Percentiles rank a stretch among this genome's conserved stretches.
phyloP scores from a whole-genome alignment of 768 basidiomycete genomes.

The Agaricus blazei region DNA sequence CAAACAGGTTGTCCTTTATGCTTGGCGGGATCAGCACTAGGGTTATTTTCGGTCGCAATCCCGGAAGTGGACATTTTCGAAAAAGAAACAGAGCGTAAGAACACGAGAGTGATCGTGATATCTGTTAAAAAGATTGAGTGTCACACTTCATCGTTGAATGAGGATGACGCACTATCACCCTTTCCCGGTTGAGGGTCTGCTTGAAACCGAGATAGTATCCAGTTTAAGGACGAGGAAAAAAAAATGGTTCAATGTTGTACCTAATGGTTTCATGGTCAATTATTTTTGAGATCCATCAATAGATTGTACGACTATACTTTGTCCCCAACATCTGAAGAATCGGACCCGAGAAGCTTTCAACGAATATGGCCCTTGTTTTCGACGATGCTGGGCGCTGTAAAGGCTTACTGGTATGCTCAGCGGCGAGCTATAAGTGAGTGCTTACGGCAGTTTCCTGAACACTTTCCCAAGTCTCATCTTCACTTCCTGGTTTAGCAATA shows the following conservation, averaged over 20 bases:
- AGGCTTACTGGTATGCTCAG: no score
- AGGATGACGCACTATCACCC: constrained; percentile 42
- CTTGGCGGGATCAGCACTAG: no score
- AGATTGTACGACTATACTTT: constrained; percentile 24
- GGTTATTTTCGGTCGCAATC: no score
- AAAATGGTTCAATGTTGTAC: constrained; percentile 56
- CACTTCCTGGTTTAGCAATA: constrained; percentile 17
- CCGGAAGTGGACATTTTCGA: constrained; percentile 8
- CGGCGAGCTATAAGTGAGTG: background rate
- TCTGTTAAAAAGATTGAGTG: constrained; percentile 24
- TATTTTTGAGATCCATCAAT: background rate
- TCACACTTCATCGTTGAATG: background rate
- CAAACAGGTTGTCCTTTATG: background rate
- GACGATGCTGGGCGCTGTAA: constrained; percentile 11
- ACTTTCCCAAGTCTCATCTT: constrained; percentile 26
- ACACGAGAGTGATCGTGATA: constrained; percentile 49
- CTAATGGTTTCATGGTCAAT: constrained; percentile 17
- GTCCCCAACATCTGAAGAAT: constrained; percentile 58
- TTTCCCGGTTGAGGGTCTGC: constrained; percentile 32
- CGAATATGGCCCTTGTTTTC: constrained; percentile 45
- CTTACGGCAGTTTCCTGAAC: constrained; percentile 22
- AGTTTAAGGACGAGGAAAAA: constrained; percentile 59
- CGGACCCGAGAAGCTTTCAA: constrained; percentile 44
- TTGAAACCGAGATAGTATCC: constrained; percentile 62
- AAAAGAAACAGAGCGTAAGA: constrained; percentile 23